Evolutionary conservation across 192 early-diverging fungal species (phyloP), one percentile per base, ranked within the genome.

Genomic region (Borealophlyctis nickersoniae): DNA sequence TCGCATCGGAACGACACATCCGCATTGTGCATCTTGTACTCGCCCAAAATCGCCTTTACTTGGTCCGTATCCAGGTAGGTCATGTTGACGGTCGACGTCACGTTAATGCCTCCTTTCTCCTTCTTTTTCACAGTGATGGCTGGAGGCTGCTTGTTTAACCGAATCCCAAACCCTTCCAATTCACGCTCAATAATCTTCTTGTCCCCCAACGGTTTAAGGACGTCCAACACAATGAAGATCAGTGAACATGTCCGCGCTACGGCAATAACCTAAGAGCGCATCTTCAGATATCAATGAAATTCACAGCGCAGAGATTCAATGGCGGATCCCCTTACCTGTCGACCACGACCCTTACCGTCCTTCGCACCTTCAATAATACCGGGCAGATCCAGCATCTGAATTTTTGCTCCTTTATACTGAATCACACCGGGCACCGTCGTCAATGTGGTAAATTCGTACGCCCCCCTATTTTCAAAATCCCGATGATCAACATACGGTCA

Each of bases 301-400:
- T 28, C 28, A 36, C 29, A 45, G 2, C 31, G 27, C 14, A 2
- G 26, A 58, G 45, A 53, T 4, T 19, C 1, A 28, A 24, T 45
- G 19, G 39, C 7, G 9, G 19, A 13, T 19, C 7, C 7, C 7
- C 32, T 13, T 72, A 91, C 89, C 81, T 96, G 92, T 60, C 88
- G 83, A 90, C 95, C 96, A 81, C 96, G 92, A 77, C 96, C 96
- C 77, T 97, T 96, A 66, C 96, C 96, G 75, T 99, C 95, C 82
- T 96, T 96, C 51, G 96, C 96, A 62, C 94, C 96, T 77, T 96
- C 93, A 54, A 97, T 95, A 77, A 98, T 96, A 55, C 94, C 94
- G 1, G 94, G 94, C 72, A 98, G 83, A 91, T 98, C 96, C 34
- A 98, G 86, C 73, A 98, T 94, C 81, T 98, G 96, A 75, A 98